phyloP scores from a whole-genome alignment of 345 rosid genomes.

The Corchorus olitorius region DNA sequence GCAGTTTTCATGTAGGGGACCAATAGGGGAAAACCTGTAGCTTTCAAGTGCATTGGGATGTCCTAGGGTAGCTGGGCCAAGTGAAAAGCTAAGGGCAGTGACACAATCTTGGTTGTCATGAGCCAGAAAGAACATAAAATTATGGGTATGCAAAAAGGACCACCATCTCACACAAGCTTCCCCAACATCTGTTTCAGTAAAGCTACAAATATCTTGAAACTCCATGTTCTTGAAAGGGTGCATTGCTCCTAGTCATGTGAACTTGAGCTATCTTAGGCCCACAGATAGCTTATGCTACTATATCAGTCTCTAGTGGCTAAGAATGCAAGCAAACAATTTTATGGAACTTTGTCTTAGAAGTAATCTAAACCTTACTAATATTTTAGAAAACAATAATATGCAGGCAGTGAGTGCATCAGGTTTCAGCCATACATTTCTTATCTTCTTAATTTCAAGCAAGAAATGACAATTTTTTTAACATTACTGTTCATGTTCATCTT shows the following conservation, averaged over 20 bases:
- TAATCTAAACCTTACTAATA: neutral
- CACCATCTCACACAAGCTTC: constrained; percentile 34
- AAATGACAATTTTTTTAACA: neutral
- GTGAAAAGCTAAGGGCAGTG: constrained; percentile 26
- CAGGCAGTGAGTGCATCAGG: constrained; percentile 8
- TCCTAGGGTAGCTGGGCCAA: constrained; percentile 26
- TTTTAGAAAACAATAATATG: neutral
- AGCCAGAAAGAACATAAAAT: constrained; percentile 27
- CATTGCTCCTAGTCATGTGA: constrained; percentile 51
- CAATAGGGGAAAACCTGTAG: constrained; percentile 23
- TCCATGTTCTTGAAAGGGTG: constrained; percentile 39
- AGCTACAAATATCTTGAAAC: constrained; percentile 34
- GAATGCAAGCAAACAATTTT: constrained; percentile 31
- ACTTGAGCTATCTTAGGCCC: constrained; percentile 42
- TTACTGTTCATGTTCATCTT: neutral
- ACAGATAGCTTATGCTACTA: constrained; percentile 29
- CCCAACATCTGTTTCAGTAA: constrained; percentile 33
- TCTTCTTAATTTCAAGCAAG: neutral
- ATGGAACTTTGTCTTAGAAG: constrained; percentile 21
- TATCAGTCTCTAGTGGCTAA: constrained; percentile 36
- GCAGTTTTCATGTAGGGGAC: constrained; percentile 36
- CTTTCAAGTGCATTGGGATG: constrained; percentile 29
- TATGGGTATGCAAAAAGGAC: constrained; percentile 37
- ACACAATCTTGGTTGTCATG: constrained; percentile 37
- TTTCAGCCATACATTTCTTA: neutral